Evolutionary conservation across 2,329 filamentous ascomycete genomes (phyloP), one percentile per base, ranked within the genome.

Genomic region (Microcera coccophila): DNA sequence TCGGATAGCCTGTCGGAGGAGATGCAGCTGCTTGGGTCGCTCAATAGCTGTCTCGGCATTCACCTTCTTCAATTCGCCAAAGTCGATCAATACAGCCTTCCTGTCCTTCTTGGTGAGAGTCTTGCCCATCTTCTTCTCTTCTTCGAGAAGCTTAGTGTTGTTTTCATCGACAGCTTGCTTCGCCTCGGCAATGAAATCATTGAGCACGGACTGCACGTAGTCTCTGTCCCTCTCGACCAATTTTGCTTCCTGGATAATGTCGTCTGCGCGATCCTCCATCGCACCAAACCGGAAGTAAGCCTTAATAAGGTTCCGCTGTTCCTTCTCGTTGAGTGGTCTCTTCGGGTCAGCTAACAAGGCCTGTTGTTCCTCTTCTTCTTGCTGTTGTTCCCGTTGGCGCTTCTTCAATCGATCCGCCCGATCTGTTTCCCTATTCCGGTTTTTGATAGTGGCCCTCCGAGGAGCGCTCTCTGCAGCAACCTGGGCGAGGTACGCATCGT

Each of bases 11-110:
- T 88, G 79, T 46, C 84, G 85, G 28, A 98, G 74, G 54, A 96
- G 81, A 45, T 83, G 85, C 74, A 97, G 85, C 60, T 97, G 91
- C 36, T 84, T 80, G 0, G 93, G 91, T 8, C 94, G 84, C 55
- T 97, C 91, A 10, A 95, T 81, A 41, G 96, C 86, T 0, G 93
- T 97, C 66, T 95, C 90, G 1, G 93, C 93, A 61, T 98, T 98
- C 59, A 96, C 80, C 57, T 95, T 90, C 67, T 95, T 95, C 38
- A 96, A 85, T 42, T 90, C 89, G 35, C 86, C 84, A 66, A 90
- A 95, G 62, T 97, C 90, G 58, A 98, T 96, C 34, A 98, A 73
- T 15, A 98, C 88, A 1, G 93, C 93, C 67, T 98, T 98, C 66
- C 89, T 89, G 62, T 98, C 93, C 66, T 98, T 98, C 72, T 97